These are phyloP conservation scores for Pseudocercospora musae DNA, from an alignment of 2,329 filamentous ascomycete species.

Conservation along the genomic window DNA sequence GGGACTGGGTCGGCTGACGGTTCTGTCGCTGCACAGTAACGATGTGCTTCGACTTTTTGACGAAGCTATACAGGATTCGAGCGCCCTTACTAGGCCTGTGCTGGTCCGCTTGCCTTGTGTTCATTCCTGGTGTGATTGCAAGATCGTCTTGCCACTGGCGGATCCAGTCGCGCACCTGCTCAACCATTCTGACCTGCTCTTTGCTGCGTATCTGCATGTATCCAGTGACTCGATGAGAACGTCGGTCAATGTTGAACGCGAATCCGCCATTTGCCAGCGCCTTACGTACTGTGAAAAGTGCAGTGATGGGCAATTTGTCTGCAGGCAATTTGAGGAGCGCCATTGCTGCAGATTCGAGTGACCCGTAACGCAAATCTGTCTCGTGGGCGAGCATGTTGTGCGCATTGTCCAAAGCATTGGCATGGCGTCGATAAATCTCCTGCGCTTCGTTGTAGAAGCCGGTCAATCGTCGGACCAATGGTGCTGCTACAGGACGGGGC, in stretches of 20 bases:
- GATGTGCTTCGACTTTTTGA: slow-evolving; percentile 41
- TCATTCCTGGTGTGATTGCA: slow-evolving; percentile 29
- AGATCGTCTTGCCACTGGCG: slow-evolving; percentile 53
- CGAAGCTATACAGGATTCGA: slow-evolving; percentile 37
- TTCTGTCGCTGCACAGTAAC: slow-evolving; percentile 40
- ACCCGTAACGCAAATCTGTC: slow-evolving; percentile 46
- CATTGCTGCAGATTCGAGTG: slow-evolving; percentile 46
- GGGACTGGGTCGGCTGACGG: slow-evolving; percentile 35
- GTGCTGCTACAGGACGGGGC: slow-evolving; percentile 45
- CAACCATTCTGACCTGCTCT: slow-evolving; percentile 53
- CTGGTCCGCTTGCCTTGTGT: slow-evolving; percentile 8
- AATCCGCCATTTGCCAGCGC: slow-evolving; percentile 59
- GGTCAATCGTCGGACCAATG: slow-evolving; percentile 44
- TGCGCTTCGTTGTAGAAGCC: slow-evolving; percentile 46
- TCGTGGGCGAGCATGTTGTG: slow-evolving; percentile 47
- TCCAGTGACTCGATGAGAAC: slow-evolving; percentile 50
- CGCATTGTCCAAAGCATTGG: slow-evolving; percentile 48
- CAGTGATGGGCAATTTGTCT: slow-evolving; percentile 29
- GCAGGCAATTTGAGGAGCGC: slow-evolving; percentile 37
- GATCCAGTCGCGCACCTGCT: slow-evolving; percentile 51
- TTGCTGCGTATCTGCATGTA: slow-evolving; percentile 63
- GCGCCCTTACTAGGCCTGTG: slow-evolving; percentile 23
- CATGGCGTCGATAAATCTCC: slow-evolving; percentile 47
- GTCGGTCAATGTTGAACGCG: slow-evolving; percentile 56
- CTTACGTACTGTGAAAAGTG: slow-evolving; percentile 68